Conservation (phyloP, 192 early-diverging fungal genomes). For the Entomortierella lignicola region DNA sequence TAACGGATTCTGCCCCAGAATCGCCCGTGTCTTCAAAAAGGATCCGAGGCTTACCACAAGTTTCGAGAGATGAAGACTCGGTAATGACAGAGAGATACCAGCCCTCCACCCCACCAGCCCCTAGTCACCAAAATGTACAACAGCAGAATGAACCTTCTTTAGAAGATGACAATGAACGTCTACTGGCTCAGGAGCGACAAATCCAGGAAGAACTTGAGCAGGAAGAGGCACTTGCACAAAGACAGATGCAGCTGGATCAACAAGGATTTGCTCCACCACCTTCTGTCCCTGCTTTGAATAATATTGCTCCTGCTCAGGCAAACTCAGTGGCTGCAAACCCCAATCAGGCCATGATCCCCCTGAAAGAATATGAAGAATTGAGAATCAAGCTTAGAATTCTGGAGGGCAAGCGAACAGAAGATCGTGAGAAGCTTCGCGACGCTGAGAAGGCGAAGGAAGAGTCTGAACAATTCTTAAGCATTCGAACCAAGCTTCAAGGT, state of each 20-base stretch:
- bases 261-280: conserved; percentile 32
- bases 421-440: conserved; percentile 78
- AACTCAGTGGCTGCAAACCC: conserved; percentile 3
- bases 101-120: conserved; percentile 8
- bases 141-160: conserved; percentile 4
- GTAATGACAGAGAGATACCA: conserved; percentile 2
- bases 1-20: conserved; percentile 7
- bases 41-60: conserved; percentile 19
- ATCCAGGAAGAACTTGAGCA: conserved; percentile 39
- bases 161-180: conserved; percentile 16
- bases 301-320: not conserved
- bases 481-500: conserved; percentile 75
- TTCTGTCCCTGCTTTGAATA: not conserved
- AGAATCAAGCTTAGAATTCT: conserved; percentile 79
- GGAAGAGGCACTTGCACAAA: conserved; percentile 38
- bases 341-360: conserved; percentile 54
- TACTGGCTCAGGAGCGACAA: conserved; percentile 36
- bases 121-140: not conserved
- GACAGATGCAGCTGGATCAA: conserved; percentile 22
- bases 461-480: conserved; percentile 74
- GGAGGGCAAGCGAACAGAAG: conserved; percentile 85
- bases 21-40: conserved; percentile 19
- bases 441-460: conserved; percentile 78
- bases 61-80: conserved; percentile 20
- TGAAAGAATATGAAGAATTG: conserved; percentile 85